These are phyloP conservation scores for Neurospora sp. DNA, from an alignment of 495 filamentous ascomycete genomes.

Conservation along the genomic window DNA sequence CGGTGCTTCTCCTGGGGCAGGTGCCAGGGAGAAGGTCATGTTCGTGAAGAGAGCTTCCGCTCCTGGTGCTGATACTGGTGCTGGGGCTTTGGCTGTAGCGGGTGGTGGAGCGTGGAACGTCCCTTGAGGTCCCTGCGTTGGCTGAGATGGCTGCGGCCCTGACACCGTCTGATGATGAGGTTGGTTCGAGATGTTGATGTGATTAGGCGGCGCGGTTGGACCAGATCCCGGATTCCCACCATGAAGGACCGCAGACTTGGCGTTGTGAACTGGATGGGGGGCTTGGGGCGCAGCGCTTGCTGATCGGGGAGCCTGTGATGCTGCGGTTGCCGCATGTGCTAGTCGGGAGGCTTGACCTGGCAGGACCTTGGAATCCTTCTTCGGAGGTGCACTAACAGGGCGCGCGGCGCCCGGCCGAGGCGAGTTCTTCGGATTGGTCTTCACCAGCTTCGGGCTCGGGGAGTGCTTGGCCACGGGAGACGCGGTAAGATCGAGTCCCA, in stretches of 20 bases:
- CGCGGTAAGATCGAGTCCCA: constrained; percentile 27
- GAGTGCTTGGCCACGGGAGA: constrained; percentile 10
- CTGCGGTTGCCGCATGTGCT: constrained; percentile 13
- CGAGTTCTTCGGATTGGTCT: constrained; percentile 13
- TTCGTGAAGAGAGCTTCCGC: constrained; percentile 28
- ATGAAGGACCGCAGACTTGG: not conserved
- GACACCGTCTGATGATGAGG: not conserved
- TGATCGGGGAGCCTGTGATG: constrained; percentile 15
- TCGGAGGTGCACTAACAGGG: constrained; percentile 11
- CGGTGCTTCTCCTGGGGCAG: constrained; percentile 16
- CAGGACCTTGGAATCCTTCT: constrained; percentile 27
- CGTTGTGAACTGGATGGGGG: not conserved
- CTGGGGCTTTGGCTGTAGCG: constrained; percentile 3
- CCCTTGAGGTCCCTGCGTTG: not conserved
- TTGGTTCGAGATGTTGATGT: not conserved
- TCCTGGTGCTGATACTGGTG: constrained; percentile 6
- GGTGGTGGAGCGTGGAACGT: constrained; percentile 1
- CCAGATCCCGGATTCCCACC: not conserved
- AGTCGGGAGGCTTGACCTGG: not conserved
- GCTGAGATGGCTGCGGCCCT: not conserved
- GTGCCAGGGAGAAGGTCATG: constrained; percentile 35
- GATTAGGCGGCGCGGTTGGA: not conserved
- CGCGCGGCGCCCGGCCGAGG: constrained; percentile 7
- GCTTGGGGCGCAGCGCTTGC: constrained; percentile 4
- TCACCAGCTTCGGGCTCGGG: constrained; percentile 12